Evolutionary conservation across 140 eudicot species (phyloP).

Genomic region (Oenanthe javanica): DNA sequence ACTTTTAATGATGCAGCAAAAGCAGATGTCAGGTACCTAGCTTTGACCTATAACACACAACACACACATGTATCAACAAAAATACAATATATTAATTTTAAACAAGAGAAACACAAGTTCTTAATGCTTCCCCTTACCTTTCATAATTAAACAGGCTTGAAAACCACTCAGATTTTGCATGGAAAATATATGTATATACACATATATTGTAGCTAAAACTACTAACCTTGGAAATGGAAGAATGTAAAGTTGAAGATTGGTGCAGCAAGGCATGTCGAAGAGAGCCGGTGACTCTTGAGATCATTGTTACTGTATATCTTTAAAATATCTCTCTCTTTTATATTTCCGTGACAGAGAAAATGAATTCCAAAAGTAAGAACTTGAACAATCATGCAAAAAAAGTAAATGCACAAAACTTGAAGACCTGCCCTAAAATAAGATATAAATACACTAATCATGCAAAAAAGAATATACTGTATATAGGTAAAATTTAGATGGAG

Average conservation of each 20-base stretch:
- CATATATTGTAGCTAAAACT: not conserved
- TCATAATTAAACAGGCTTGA: not conserved
- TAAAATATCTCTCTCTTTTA: not conserved
- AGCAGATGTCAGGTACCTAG: not conserved
- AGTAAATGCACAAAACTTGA: too few relatives aligned
- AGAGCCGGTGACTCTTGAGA: not conserved
- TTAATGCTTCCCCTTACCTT: not conserved
- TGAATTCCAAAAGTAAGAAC: not conserved
- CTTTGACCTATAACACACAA: slow-evolving; percentile 11
- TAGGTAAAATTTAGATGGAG: too few relatives aligned
- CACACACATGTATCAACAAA: not conserved
- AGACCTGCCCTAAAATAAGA: too few relatives aligned
- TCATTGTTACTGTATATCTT: not conserved
- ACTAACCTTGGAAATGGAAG: slow-evolving; percentile 8
- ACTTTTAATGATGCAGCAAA: slow-evolving; percentile 21
- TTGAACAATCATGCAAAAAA: too few relatives aligned
- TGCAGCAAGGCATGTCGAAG: not conserved
- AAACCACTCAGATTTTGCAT: not conserved
- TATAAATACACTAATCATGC: too few relatives aligned
- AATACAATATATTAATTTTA: too few relatives aligned
- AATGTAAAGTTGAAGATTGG: not conserved
- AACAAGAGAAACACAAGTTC: not conserved
- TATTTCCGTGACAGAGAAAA: not conserved
- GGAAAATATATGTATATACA: not conserved
- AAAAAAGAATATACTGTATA: too few relatives aligned